phyloP scores from a whole-genome alignment of 352 stramenopile genomes.

The Pythium rhizo-oryzae region DNA sequence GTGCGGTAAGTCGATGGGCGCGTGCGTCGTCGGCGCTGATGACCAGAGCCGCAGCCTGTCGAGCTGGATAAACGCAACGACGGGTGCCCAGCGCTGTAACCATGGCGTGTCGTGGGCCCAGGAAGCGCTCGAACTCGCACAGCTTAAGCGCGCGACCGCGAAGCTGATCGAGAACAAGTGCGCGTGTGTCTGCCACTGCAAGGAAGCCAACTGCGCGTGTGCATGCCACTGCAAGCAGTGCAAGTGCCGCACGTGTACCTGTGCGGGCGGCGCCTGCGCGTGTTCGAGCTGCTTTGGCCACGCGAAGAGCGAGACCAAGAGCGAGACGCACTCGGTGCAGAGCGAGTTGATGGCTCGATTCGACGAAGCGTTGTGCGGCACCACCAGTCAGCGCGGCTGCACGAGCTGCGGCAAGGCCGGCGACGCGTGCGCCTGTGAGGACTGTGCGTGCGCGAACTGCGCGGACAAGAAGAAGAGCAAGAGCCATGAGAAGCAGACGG shows the following conservation, averaged over 20 bases:
- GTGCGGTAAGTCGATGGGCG: slow-evolving; percentile 46
- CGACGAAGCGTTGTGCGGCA: slow-evolving; percentile 17
- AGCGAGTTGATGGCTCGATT: slow-evolving; percentile 24
- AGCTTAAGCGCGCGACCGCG: slow-evolving; percentile 62
- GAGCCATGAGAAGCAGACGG: neutral
- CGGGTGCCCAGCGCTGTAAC: slow-evolving; percentile 38
- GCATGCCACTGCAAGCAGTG: slow-evolving; percentile 41
- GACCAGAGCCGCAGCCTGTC: neutral
- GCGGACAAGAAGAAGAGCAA: slow-evolving; percentile 23
- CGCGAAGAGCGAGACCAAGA: slow-evolving; percentile 4
- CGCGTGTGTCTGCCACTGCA: slow-evolving; percentile 38
- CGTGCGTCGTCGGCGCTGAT: slow-evolving; percentile 17
- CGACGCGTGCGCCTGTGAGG: slow-evolving; percentile 37
- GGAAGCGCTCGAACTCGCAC: slow-evolving; percentile 88
- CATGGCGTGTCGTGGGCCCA: slow-evolving; percentile 64
- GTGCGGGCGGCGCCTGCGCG: slow-evolving; percentile 28
- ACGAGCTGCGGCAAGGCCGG: slow-evolving; percentile 24
- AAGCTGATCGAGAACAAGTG: slow-evolving; percentile 36
- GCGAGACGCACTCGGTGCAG: neutral
- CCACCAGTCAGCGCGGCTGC: slow-evolving; percentile 4
- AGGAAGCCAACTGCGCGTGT: slow-evolving; percentile 33
- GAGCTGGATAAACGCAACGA: too few relatives aligned
- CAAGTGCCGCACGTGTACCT: slow-evolving; percentile 28
- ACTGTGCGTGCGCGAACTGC: slow-evolving; percentile 41
- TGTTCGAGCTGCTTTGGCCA: slow-evolving; percentile 37